phyloP scores from a whole-genome alignment of 176 grass and related monocot genomes.

The Lolium rigidum region DNA sequence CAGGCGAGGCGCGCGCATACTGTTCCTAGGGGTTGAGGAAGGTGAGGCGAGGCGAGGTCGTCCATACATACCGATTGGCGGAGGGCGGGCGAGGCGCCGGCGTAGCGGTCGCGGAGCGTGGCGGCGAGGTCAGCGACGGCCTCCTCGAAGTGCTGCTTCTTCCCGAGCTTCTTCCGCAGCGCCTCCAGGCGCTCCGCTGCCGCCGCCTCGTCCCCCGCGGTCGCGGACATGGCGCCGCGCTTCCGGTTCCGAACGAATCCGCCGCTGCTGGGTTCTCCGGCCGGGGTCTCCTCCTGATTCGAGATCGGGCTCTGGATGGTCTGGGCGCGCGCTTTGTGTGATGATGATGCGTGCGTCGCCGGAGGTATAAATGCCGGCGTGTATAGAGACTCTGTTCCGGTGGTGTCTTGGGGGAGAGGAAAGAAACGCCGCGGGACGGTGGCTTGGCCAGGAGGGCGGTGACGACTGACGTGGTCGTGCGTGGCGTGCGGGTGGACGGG shows the following conservation, averaged over 20 bases:
- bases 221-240: constrained; percentile 38
- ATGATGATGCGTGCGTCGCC: constrained; percentile 2
- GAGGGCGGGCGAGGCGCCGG: constrained; percentile 56
- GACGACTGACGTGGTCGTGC: background rate
- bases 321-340: background rate
- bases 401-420: constrained; percentile 30
- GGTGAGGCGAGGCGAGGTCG: background rate
- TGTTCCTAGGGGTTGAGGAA: background rate
- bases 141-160: constrained; percentile 85
- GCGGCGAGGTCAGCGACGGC: constrained; percentile 67
- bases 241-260: background rate
- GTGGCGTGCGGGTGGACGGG: background rate
- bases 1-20: background rate
- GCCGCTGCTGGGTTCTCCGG: background rate
- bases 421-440: constrained; percentile 20
- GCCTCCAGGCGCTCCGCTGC: constrained; percentile 60
- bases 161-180: constrained; percentile 75
- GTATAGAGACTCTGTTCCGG: background rate
- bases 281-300: background rate
- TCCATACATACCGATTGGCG: constrained; percentile 77
- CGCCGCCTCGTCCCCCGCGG: constrained; percentile 47
- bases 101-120: constrained; percentile 56
- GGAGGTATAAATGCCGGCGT: constrained; percentile 43
- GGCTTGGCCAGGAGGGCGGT: constrained; percentile 8
- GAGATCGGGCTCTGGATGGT: background rate